Base-by-base conservation (phyloP, 192 early-diverging fungal species). In the Entrophospora sp. region DNA sequence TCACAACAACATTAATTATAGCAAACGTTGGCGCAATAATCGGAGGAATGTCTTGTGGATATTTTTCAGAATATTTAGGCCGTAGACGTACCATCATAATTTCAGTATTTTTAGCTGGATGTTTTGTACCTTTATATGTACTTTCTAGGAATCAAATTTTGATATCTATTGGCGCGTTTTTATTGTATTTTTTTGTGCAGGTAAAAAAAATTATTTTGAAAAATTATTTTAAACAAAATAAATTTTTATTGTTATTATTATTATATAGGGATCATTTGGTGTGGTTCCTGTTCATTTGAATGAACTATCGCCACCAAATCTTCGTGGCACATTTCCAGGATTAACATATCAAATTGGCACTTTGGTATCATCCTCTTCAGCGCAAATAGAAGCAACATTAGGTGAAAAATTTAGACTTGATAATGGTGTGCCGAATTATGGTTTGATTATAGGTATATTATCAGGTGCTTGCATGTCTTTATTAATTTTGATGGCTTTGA, bases 281-380 rank as follows among this genome's bases (percentile, higher is more conserved):
- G 79, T 88, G 18, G 78, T 91, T 65, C 87, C 89, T 7, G 83
- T 77, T 7, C 83, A 87, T 69, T 71, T 91, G 0, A 80, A 75
- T 69, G 89, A 91, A 51, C 69, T 91, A 31, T 82, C 85, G 37
- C 89, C 89, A 24, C 73, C 80, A 32, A 73, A 71, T 14, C 80
- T 88, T 68, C 82, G 89, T 9, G 81, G 81, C 13, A 78, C 83
- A 2, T 83, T 91, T 55, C 85, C 87, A 8, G 87, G 89, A 18
- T 71, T 91, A n/a, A 65, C 85, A 2, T 89, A 88, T 70, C 87
- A 91, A 75, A 73, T 87, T 16, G 89, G 87, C 28, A 91, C 87
- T 61, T 70, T 91, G 62, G 80, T 89, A 46, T 63, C 74, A 1
- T 75, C 83, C 10, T 77, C 79, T 18, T 73, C 78, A 28, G 81